Evolutionary conservation across 805 yeast species (phyloP).

Genomic region (Phaffomyces antillensis): DNA sequence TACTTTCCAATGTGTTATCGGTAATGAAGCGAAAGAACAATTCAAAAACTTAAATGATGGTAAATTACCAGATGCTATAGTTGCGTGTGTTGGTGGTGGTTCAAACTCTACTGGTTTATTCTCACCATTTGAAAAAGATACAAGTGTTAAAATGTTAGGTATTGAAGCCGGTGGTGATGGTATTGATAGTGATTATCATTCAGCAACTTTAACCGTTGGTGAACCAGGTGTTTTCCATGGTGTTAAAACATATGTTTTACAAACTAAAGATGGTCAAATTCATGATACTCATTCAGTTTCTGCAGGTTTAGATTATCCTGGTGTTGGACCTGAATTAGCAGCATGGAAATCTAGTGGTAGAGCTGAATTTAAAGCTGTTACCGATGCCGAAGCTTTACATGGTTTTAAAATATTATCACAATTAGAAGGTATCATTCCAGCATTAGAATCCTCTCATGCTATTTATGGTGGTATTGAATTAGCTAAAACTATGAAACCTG

Average conservation of each 20-base stretch:
- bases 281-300: constrained; percentile 97
- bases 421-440: constrained; percentile 97
- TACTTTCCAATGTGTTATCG: constrained; percentile 97
- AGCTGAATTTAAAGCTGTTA: constrained; percentile 84
- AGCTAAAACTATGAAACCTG: constrained; percentile 77
- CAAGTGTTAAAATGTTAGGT: constrained; percentile 74
- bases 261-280: constrained; percentile 89
- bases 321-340: constrained; percentile 98
- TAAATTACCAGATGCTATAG: constrained; percentile 84
- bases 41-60: constrained; percentile 74
- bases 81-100: constrained; percentile 99
- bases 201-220: constrained; percentile 95
- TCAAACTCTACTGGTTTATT: constrained; percentile 95
- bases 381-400: constrained; percentile 88
- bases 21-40: constrained; percentile 89
- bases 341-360: constrained; percentile 93
- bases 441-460: constrained; percentile 96
- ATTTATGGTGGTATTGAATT: constrained; percentile 83
- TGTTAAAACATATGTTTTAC: constrained; percentile 88
- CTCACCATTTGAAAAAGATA: constrained; percentile 84
- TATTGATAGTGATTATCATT: constrained; percentile 76
- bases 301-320: constrained; percentile 98
- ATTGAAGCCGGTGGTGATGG: constrained; percentile 99
- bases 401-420: constrained; percentile 88
- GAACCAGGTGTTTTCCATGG: constrained; percentile 98